Base-by-base conservation (phyloP, 345 rosid species). In the Arabis hirsuta region DNA sequence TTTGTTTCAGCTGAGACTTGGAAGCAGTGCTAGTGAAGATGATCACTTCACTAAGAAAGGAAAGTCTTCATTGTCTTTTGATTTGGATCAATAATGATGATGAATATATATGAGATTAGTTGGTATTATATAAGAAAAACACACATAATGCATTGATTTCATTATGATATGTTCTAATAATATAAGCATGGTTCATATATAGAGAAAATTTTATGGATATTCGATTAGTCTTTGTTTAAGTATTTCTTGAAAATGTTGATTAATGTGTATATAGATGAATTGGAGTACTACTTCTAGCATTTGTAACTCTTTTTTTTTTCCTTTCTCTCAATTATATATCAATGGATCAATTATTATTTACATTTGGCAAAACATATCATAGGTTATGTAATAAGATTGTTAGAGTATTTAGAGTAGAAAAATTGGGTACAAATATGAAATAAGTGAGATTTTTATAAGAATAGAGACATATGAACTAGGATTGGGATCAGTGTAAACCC, bases 51-150 rank as follows among this genome's bases (percentile, higher is more conserved):
- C 62, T 52, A 77, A 77, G 68, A 89, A 87, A 79, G 96, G 92
- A 74, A 87, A 89, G 84, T 79, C 88, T 66, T 80, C 87, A 65
- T 69, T 85, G 70, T 83, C 90, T 73, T 79, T 83, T 79, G 83
- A 87, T 84, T 83, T 87, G 78, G 88, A 85, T 82, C 85, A 74
- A 55, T 89, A 78, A 77, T 36, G 27, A 76, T 62, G 29, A 60
- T 72, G 55, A 62, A 22, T 22, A 22, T 22, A 22, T 22, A 22
- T 45, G 36, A 76, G 27, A 76, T 62, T 55, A 76, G 46, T 41
- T 65, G 71, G 52, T 55, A 55, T 45, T 10, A n/a, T n/a, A n/a
- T n/a, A 1, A 4, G 0, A 20, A 39, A 36, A 67, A n/a, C n/a
- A 75, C 50, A 76, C 65, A 69, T 61, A 62, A 62, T 76, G 70